Evolutionary conservation across 2,329 filamentous ascomycete species (phyloP), one percentile per base, ranked within the genome.

Genomic region (Canariomyces notabilis): DNA sequence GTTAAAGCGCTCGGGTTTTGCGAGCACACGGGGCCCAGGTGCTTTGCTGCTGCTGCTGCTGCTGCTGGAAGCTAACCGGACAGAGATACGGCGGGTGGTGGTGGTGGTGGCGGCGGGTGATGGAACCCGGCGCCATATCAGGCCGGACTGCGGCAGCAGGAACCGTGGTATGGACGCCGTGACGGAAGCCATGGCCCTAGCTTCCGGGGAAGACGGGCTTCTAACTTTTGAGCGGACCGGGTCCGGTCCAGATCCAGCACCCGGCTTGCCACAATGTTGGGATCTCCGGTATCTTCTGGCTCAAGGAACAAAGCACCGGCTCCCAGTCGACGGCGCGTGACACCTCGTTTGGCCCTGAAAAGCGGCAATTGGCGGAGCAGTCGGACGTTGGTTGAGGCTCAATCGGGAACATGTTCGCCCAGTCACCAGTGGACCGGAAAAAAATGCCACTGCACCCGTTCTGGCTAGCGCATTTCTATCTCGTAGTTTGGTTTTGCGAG

Each of bases 1-100:
- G 38, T 87, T 87, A 75, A 95, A 97, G 64, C 84, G 86, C 60
- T 86, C 78, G 19, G 91, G 91, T 67, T 96, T 89, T 59, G 87
- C 87, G 54, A 98, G 82, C 5, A 89, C 77, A 51, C 42, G 83
- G 76, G 29, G 80, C 78, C 60, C 84, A 69, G 48, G 57, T 57
- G 53, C 59, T 54, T 40, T 57, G 48, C 39, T 43, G 42, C 33
- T 49, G 42, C 33, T 32, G 46, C 37, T 46, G 36, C 23, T 32
- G 33, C 16, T 42, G 39, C 42, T 46, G 34, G 50, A n/a, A n/a
- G 26, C 44, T 16, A 52, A 36, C 15, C 48, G 41, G 46, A 44
- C 32, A 37, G 44, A 19, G 42, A 50, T 12, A 41, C 37, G 39
- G 52, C 37, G 16, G n/a, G 44, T 19, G n/a, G 62, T 54, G 37